Percentiles rank a stretch among this genome's conserved stretches.
Evolutionary conservation across 1,139 yeast species (phyloP).

Genomic region (Pichia sp.): DNA sequence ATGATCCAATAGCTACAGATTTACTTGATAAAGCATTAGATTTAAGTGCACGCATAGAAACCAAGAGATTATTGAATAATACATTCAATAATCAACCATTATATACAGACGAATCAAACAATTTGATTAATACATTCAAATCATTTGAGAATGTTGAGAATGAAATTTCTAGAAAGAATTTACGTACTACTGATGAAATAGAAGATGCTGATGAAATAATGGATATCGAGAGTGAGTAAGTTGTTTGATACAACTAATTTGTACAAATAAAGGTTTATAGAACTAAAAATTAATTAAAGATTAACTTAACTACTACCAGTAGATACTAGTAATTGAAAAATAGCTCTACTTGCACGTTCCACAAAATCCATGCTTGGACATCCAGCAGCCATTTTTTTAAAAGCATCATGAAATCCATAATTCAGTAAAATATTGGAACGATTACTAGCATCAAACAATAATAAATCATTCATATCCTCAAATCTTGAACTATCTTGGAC

Average conservation of each 20-base stretch:
- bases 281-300: too few species aligned
- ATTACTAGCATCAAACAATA: constrained; percentile 18
- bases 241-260: neutral
- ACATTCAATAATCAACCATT: constrained; percentile 1
- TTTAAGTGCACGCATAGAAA: constrained; percentile 40
- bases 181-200: constrained; percentile 34
- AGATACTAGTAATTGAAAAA: constrained; percentile 29
- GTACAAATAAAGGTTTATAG: neutral
- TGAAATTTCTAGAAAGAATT: too few species aligned
- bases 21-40: constrained; percentile 75
- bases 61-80: constrained; percentile 28
- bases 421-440: constrained; percentile 30
- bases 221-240: constrained; percentile 55
- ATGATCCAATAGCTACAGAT: constrained; percentile 82
- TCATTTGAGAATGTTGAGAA: neutral
- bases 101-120: too few species aligned
- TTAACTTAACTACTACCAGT: neutral
- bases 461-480: constrained; percentile 4
- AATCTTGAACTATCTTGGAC: constrained; percentile 14
- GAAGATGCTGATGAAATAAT: constrained; percentile 53
- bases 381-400: constrained; percentile 30
- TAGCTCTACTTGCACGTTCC: constrained; percentile 44
- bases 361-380: constrained; percentile 38
- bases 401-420: constrained; percentile 36
- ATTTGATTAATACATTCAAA: neutral